A percentile compares a stretch with the other conserved stretches of the same genome.
phyloP scores from a whole-genome alignment of 169 alveolate species.

The Plasmodium falciparum region DNA sequence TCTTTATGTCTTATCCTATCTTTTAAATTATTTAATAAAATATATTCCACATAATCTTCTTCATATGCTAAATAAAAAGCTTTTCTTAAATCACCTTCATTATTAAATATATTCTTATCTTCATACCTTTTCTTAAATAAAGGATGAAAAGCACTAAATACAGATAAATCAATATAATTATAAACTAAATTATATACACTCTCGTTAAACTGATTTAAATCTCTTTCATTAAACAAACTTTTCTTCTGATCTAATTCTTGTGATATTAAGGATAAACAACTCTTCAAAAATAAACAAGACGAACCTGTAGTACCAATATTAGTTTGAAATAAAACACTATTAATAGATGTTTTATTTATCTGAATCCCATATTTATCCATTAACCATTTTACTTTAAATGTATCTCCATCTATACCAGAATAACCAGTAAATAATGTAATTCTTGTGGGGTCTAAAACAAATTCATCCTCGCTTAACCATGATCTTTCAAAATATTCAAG shows the following conservation, averaged over 20 bases:
- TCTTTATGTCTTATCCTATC: constrained; percentile 37
- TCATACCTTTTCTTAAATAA: constrained; percentile 49
- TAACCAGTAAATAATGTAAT: constrained; percentile 79
- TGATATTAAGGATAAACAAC: constrained; percentile 73
- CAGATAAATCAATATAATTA: constrained; percentile 60
- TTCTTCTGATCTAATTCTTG: constrained; percentile 74
- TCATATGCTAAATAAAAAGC: constrained; percentile 80
- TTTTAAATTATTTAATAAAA: constrained; percentile 37
- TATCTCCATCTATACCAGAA: constrained; percentile 81
- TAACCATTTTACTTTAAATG: constrained; percentile 82
- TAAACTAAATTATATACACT: constrained; percentile 69
- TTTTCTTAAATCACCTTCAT: constrained; percentile 79
- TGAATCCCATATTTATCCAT: constrained; percentile 82
- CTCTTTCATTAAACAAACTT: constrained; percentile 59
- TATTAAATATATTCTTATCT: constrained; percentile 26
- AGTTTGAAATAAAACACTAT: constrained; percentile 79
- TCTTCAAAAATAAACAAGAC: constrained; percentile 76
- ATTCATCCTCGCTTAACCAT: constrained; percentile 82
- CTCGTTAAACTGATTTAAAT: constrained; percentile 77
- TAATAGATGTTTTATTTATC: constrained; percentile 79
- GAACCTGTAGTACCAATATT: constrained; percentile 83
- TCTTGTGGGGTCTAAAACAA: constrained; percentile 81
- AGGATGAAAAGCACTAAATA: constrained; percentile 72
- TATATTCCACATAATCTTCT: constrained; percentile 76
- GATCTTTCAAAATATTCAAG: constrained; percentile 75